Evolutionary conservation across 768 basidiomycete genomes (phyloP).

Genomic region (Amanita phalloides): DNA sequence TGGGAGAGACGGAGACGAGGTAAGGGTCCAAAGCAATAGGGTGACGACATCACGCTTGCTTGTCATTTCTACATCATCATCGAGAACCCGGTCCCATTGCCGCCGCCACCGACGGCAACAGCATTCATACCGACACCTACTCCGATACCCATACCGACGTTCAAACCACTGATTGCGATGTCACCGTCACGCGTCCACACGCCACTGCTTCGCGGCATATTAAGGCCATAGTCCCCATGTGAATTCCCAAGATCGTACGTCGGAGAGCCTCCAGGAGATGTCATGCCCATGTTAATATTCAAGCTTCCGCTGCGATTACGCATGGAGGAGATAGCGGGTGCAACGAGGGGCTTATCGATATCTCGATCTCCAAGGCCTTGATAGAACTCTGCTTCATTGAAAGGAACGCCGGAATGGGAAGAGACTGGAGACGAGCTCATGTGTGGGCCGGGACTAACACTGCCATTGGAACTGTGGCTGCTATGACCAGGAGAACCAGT

Average conservation of each 20-base stretch:
- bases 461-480: slow-evolving; percentile 3
- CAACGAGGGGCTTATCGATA: neutral
- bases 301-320: slow-evolving; percentile 2
- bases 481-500: slow-evolving; percentile 6
- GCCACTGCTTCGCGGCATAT: neutral
- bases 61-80: slow-evolving; percentile 13
- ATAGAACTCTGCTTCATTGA: slow-evolving; percentile 6
- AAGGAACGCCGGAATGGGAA: slow-evolving; percentile 1
- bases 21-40: neutral
- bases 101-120: slow-evolving; percentile 11
- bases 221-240: neutral
- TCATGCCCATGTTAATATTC: neutral
- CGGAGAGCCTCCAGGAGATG: neutral
- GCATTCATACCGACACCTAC: slow-evolving; percentile 8
- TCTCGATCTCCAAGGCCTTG: slow-evolving; percentile 1
- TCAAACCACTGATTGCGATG: slow-evolving; percentile 5
- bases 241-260: neutral
- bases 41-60: neutral
- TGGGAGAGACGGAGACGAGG: slow-evolving; percentile 1
- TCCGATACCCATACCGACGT: slow-evolving; percentile 8
- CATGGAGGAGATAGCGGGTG: slow-evolving; percentile 3
- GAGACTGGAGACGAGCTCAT: slow-evolving; percentile 4
- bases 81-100: slow-evolving; percentile 12
- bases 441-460: slow-evolving; percentile 7
- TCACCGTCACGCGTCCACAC: slow-evolving; percentile 3